phyloP scores from a whole-genome alignment of 441 rosid genomes.

The Caryocar brasiliense region DNA sequence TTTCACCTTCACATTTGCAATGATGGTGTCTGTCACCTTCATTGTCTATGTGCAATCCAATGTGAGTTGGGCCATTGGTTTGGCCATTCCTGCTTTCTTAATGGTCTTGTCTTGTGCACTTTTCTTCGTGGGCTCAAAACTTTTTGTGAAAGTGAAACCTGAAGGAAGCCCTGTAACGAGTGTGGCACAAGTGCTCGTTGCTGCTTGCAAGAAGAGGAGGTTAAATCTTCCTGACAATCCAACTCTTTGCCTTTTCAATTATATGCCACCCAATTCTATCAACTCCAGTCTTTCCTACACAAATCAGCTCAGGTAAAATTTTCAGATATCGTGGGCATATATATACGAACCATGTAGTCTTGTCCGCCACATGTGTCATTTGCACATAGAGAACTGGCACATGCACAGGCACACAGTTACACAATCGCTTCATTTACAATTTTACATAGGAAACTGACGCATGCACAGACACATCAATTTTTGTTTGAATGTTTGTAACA shows the following conservation, averaged over 20 bases:
- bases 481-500: too few species aligned
- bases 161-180: slow-evolving; percentile 25
- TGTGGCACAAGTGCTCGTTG: slow-evolving; percentile 18
- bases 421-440: too few species aligned
- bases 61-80: slow-evolving; percentile 24
- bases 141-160: slow-evolving; percentile 24
- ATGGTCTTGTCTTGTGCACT: slow-evolving; percentile 20
- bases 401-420: too few species aligned
- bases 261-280: slow-evolving; percentile 8
- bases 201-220: slow-evolving; percentile 13
- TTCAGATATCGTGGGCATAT: not conserved
- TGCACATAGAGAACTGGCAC: too few species aligned
- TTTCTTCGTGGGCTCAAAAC: slow-evolving; percentile 18
- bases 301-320: slow-evolving; percentile 14
- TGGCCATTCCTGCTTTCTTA: slow-evolving; percentile 20
- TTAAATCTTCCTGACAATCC: slow-evolving; percentile 8
- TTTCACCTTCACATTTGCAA: slow-evolving; percentile 25
- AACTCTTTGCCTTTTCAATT: slow-evolving; percentile 10
- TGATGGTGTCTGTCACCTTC: slow-evolving; percentile 21
- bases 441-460: too few species aligned
- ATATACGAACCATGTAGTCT: too few species aligned
- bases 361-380: too few species aligned
- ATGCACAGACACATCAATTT: too few species aligned
- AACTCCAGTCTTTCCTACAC: slow-evolving; percentile 21
- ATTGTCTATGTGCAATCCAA: slow-evolving; percentile 28